A percentile compares a stretch with the other conserved stretches of the same genome.
Conservation (phyloP, 148 eudicot genomes). For the Cornus florida region DNA sequence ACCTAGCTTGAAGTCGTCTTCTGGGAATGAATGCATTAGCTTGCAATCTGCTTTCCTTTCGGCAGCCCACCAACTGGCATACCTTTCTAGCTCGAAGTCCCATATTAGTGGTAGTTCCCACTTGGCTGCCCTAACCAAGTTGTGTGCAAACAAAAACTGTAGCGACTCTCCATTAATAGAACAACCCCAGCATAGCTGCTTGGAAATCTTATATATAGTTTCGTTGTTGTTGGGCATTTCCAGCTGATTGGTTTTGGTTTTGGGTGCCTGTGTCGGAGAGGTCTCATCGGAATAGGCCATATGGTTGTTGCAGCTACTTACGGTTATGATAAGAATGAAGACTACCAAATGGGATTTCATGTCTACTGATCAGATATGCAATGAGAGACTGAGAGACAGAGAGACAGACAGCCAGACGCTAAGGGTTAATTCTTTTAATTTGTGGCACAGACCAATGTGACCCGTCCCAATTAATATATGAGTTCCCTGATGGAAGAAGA, state of each 20-base stretch:
- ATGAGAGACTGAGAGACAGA: too few relatives aligned
- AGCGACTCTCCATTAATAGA: slow-evolving; percentile 35
- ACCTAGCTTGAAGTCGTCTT: slow-evolving; percentile 61
- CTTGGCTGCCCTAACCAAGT: slow-evolving; percentile 67
- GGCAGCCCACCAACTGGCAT: slow-evolving; percentile 77
- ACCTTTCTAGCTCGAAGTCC: slow-evolving; percentile 58
- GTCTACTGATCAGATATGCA: too few relatives aligned
- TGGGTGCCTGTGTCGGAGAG: background rate
- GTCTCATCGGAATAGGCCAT: slow-evolving; percentile 8
- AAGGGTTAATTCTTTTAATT: too few relatives aligned
- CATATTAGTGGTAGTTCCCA: slow-evolving; percentile 59
- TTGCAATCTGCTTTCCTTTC: slow-evolving; percentile 52
- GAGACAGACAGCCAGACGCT: too few relatives aligned
- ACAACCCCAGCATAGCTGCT: slow-evolving; percentile 71
- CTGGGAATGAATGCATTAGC: slow-evolving; percentile 68
- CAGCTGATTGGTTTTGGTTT: background rate
- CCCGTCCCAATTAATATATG: too few relatives aligned
- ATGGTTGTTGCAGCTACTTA: background rate
- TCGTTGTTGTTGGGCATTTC: slow-evolving; percentile 34
- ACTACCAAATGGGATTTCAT: slow-evolving; percentile 17
- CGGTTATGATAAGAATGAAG: background rate
- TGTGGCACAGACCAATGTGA: too few relatives aligned
- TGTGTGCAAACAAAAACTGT: slow-evolving; percentile 59
- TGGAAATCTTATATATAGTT: slow-evolving; percentile 52
- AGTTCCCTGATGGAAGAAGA: too few relatives aligned